These are phyloP conservation scores for Gentiana macrophylla DNA, from an alignment of 257 asterid genomes.

Conservation along the genomic window DNA sequence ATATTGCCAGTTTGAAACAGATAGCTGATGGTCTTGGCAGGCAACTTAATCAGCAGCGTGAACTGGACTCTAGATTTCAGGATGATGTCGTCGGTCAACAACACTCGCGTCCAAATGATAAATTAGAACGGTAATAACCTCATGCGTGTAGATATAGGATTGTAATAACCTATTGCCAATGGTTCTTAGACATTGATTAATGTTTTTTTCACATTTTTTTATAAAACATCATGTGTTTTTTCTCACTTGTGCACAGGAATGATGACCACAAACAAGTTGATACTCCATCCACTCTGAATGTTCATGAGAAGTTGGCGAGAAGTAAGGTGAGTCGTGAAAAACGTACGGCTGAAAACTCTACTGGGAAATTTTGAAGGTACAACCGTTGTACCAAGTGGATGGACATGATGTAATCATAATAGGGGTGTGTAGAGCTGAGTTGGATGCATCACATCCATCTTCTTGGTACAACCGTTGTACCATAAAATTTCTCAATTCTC, in stretches of 20 bases:
- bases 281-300: conserved; percentile 20
- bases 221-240: background rate
- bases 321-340: conserved; percentile 45
- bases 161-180: background rate
- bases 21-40: conserved; percentile 58
- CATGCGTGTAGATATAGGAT: background rate
- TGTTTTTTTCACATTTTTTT: background rate
- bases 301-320: conserved; percentile 35
- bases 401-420: too few species aligned
- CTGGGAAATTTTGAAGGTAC: too few species aligned
- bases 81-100: conserved; percentile 30
- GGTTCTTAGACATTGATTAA: background rate
- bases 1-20: conserved; percentile 42
- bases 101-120: conserved; percentile 30
- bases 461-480: too few species aligned
- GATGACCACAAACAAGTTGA: conserved; percentile 36
- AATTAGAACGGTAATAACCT: conserved; percentile 34
- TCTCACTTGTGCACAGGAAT: conserved; percentile 31
- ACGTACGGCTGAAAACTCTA: too few species aligned
- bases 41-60: conserved; percentile 56
- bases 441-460: too few species aligned
- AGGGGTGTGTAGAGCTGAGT: too few species aligned
- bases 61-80: conserved; percentile 39
- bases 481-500: too few species aligned
- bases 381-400: too few species aligned